These are phyloP conservation scores for Buxus sempervirens DNA, from an alignment of 164 flowering plant species.

Conservation along the genomic window DNA sequence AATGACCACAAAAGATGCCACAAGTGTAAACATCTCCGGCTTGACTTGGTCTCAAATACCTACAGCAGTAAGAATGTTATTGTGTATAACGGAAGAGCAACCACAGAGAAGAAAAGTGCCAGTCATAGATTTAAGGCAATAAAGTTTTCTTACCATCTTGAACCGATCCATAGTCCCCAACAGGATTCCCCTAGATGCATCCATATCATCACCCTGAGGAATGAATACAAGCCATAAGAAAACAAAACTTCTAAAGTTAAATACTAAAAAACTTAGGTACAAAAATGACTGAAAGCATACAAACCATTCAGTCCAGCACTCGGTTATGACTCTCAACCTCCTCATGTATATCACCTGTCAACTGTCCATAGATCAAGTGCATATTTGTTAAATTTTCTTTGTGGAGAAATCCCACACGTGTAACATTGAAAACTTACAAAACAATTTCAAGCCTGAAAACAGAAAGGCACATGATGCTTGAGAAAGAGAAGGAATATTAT, in stretches of 20 bases:
- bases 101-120: not conserved
- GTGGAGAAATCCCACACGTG: not conserved
- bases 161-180: constrained; percentile 87
- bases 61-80: constrained; percentile 12
- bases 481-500: not conserved
- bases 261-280: not conserved
- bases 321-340: constrained; percentile 73
- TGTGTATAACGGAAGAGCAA: not conserved
- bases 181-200: constrained; percentile 77
- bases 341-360: constrained; percentile 76
- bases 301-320: constrained; percentile 73
- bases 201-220: constrained; percentile 79
- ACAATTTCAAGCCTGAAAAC: not conserved
- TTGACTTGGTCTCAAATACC: constrained; percentile 86
- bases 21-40: constrained; percentile 53
- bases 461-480: not conserved
- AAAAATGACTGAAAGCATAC: constrained; percentile 7
- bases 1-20: constrained; percentile 42
- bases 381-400: constrained; percentile 4
- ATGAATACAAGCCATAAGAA: constrained; percentile 10
- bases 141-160: constrained; percentile 47
- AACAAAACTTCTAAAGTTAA: not conserved
- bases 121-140: not conserved
- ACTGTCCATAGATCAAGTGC: constrained; percentile 30
- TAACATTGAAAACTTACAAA: not conserved